These are phyloP conservation scores for Aspergillus nomiae DNA, from an alignment of 2,329 filamentous ascomycete genomes.

Conservation along the genomic window DNA sequence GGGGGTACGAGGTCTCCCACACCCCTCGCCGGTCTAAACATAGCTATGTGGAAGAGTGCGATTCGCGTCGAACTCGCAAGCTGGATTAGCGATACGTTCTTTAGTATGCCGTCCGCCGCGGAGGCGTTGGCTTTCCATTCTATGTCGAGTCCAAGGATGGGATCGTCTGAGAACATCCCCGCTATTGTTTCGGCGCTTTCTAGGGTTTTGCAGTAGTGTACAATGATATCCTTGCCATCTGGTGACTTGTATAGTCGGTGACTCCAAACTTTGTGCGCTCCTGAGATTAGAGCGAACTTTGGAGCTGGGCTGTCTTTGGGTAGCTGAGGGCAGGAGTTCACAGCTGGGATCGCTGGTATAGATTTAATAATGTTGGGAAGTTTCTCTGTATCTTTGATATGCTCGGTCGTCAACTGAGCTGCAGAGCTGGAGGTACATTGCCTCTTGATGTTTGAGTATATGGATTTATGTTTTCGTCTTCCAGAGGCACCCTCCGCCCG, in stretches of 20 bases:
- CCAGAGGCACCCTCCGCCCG: not conserved
- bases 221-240: slow-evolving; percentile 57
- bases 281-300: not conserved
- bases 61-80: slow-evolving; percentile 76
- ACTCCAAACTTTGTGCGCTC: slow-evolving; percentile 31
- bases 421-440: not conserved
- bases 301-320: not conserved
- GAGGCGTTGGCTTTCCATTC: slow-evolving; percentile 71
- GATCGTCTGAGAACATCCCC: slow-evolving; percentile 67
- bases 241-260: slow-evolving; percentile 49
- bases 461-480: not conserved
- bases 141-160: slow-evolving; percentile 82
- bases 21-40: slow-evolving; percentile 53
- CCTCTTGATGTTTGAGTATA: not conserved
- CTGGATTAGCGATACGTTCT: slow-evolving; percentile 80
- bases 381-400: not conserved
- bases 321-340: not conserved
- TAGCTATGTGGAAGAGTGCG: slow-evolving; percentile 77
- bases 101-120: slow-evolving; percentile 55
- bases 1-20: slow-evolving; percentile 65
- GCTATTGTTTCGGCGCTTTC: slow-evolving; percentile 68
- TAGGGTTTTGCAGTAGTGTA: slow-evolving; percentile 76
- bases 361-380: not conserved
- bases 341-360: not conserved
- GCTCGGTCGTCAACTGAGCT: not conserved